Evolutionary conservation across 2,329 filamentous ascomycete genomes (phyloP), one percentile per base, ranked within the genome.

Genomic region (Phyllosticta citribraziliensis): DNA sequence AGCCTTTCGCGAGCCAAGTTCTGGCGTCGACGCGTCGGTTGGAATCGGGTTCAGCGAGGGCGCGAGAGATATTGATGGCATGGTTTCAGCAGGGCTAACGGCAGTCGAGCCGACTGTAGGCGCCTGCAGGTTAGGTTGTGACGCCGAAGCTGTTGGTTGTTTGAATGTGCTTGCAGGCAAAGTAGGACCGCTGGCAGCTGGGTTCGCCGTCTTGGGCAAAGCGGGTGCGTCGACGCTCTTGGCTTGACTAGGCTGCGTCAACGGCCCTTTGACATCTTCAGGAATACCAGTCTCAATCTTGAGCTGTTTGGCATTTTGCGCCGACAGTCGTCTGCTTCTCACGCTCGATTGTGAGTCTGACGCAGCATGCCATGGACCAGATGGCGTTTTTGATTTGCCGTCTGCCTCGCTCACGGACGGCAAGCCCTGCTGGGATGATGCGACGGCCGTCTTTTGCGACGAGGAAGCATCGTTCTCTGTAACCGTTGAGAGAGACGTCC

Each of bases 251-350:
- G 67, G 66, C 52, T 66, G 62, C 5, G 64, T 59, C 56, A 62
- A 40, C 10, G 56, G 56, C 4, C 52, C 61, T 52, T 59, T 51
- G 20, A 56, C 55, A 17, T 58, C 54, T 25, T 8, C n/a, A n/a
- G 61, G 25, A 20, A 74, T 65, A 11, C 73, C 76, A 11, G 91
- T 97, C 73, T 97, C 90, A 61, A 97, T 97, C 75, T 91, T 96
- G 57, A 97, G 78, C 68, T 92, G 88, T 71, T 89, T 92, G 14
- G 83, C 78, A 67, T 89, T 90, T 67, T 90, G 87, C 8, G 88
- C 89, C 3, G 92, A 96, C 33, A 96, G 76, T 64, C 92, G 84
- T 63, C 92, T 83, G 67, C 82, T 89, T 58, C 89, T 83, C 57
- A 95, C 88, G 51, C 85, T 58, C 19, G 60, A 61, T 22, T 40